Base-by-base conservation (phyloP, 2,329 filamentous ascomycete species). In the Colletotrichum lindemuthianum region DNA sequence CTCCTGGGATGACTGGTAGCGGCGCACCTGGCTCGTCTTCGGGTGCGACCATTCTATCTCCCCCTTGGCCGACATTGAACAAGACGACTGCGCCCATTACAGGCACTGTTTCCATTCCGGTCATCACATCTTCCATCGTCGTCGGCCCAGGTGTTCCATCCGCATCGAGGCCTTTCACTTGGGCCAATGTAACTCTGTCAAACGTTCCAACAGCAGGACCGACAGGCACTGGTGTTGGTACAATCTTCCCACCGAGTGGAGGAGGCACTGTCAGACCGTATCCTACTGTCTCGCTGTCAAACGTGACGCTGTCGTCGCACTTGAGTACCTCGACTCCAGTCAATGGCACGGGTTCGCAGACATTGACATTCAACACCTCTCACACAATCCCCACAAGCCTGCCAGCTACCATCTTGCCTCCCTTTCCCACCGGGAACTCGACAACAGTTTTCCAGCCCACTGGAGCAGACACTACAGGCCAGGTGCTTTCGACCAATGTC, bases 81-180 rank as follows among this genome's bases (percentile, higher is more conserved):
- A 54, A 56, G n/a, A 65, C 59, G 9, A n/a, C n/a, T 2, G 36
- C 36, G 13, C 53, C 63, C 7, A 32, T 59, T 9, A 40, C 58
- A 3, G 57, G 61, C 11, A 65, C 61, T 6, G 44, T 61, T 2
- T 65, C 57, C 9, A 56, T 61, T 7, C 44, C 61, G 11, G 24
- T 51, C 2, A 51, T 56, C 13, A 55, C 57, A 6, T 24, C 61
- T 9, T 16, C 49, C 2, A 15, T 13, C 9, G n/a, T 8, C 10
- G 3, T 33, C 24, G 13, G 32, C 11, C 40, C 50, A 39, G 50
- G 11, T 6, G 6, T 56, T n/a, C 11, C 43, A 24, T 47, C 45
- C 2, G 16, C 15, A 8, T 41, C 50, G 8, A 43, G 33, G 10
- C 47, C 50, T 2, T 55, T 61, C 40, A 43, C 61, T 41, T 51